Evolutionary conservation across 2,329 filamentous ascomycete species (phyloP).

Genomic region (Arthrobotrys sphaeroides): DNA sequence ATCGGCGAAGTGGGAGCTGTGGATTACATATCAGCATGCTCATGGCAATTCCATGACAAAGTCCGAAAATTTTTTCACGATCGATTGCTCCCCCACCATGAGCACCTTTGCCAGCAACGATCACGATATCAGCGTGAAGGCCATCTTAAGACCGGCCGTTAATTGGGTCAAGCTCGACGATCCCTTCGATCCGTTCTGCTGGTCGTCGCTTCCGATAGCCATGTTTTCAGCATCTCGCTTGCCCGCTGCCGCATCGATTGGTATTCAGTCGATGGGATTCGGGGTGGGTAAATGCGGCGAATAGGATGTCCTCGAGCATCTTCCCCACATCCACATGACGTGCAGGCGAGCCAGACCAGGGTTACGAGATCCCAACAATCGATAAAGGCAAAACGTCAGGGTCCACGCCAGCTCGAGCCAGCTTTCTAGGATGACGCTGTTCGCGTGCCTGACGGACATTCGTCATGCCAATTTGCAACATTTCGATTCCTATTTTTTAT

Average conservation of each 20-base stretch:
- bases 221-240: slow-evolving; percentile 18
- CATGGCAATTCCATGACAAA: slow-evolving; percentile 13
- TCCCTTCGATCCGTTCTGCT: slow-evolving; percentile 10
- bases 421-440: slow-evolving; percentile 4
- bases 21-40: slow-evolving; percentile 5
- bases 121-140: slow-evolving; percentile 8
- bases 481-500: slow-evolving; percentile 25
- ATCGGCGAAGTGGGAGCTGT: slow-evolving; percentile 17
- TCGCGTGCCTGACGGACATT: slow-evolving; percentile 30
- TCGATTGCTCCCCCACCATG: background rate
- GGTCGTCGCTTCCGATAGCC: slow-evolving; percentile 42
- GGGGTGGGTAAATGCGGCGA: slow-evolving; percentile 20
- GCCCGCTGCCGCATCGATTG: slow-evolving; percentile 28
- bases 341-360: slow-evolving; percentile 4
- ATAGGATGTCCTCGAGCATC: background rate
- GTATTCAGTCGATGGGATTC: slow-evolving; percentile 12
- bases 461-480: slow-evolving; percentile 43
- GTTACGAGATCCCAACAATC: slow-evolving; percentile 21
- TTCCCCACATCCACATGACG: slow-evolving; percentile 36
- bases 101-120: background rate
- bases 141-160: background rate
- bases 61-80: slow-evolving; percentile 1
- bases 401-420: slow-evolving; percentile 15
- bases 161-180: slow-evolving; percentile 5
- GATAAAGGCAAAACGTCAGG: slow-evolving; percentile 40